Evolutionary conservation across 2,329 filamentous ascomycete species (phyloP), one percentile per base, ranked within the genome.

Genomic region (Emergomyces africanus): DNA sequence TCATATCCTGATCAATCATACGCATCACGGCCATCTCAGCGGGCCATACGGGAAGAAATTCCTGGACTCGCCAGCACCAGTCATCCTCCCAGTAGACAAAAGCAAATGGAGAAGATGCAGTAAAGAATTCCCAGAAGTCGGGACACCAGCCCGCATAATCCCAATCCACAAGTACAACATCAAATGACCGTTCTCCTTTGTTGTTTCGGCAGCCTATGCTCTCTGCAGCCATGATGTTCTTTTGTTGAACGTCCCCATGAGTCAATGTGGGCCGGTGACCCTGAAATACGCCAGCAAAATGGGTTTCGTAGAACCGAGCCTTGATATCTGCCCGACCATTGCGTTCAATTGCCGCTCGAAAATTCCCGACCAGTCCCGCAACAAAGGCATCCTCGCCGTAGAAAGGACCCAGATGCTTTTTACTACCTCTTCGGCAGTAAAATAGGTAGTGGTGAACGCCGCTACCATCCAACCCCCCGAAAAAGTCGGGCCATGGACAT

Each of bases 171-270:
- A 70, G 64, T 25, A 65, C 62, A 14, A 69, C 28, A 48, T 69
- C 66, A 65, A 70, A 69, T 51, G 63, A 67, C 58, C 66, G 65
- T 54, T 58, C 63, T 63, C 64, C 68, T 61, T 66, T 65, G 49
- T 58, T 57, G 20, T 67, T 66, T 41, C 1, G 44, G 28, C 54
- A 37, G 59, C 66, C 66, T 56, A 66, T 30, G 30, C 30, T 63
- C 18, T 42, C 63, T 42, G 66, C 65, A 55, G 67, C 63, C 60
- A 67, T 67, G 42, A 44, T 44, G 41, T 67, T 68, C 54, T 67
- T 67, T 60, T 65, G 66, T 62, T 70, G 67, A 58, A 66, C 53
- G 46, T 69, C 68, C 68, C 67, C 66, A 61, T 70, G 68, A 14
- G 68, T 69, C 48, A 69, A 62, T 44, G 64, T 69, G 0, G 69